Evolutionary conservation across 495 filamentous ascomycete genomes (phyloP), one percentile per base, ranked within the genome.

Genomic region (Aspergillus kassunensis): DNA sequence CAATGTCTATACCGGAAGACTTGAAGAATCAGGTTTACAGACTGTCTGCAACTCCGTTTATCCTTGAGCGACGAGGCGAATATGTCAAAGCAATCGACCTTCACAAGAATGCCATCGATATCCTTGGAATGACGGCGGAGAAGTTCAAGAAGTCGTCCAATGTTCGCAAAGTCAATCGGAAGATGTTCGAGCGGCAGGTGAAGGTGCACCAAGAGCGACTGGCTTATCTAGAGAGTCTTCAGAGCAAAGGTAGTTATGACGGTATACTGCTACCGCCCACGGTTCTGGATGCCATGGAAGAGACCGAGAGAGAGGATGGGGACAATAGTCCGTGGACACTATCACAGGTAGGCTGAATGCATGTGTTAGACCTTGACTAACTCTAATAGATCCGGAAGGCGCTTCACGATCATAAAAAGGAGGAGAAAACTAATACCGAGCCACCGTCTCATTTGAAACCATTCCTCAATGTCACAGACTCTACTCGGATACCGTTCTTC

Each of bases 81-180:
- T 71, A 67, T 24, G 49, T 61, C n/a, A 67, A 69, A 13, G 70
- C 71, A 4, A 69, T 71, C 30, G 16, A 20, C 19, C 25, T 66
- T n/a, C 44, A 60, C 36, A 59, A 49, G 20, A 49, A 49, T 13
- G 44, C 49, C 2, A 53, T 74, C 16, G 53, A 59, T 0, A 33
- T 60, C 16, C 34, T 60, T 3, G 49, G 39, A 2, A 24, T 41
- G 23, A 9, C 43, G 34, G 49, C 40, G 7, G 35, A 57, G 29
- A 57, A 15, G 16, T 52, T 51, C 44, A 60, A 57, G 39, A 60
- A 60, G 27, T 21, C 37, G 16, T 44, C 41, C 6, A 46, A 46
- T 7, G 45, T 51, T 20, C 57, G 20, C 49, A 56, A 57, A 35
- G 29, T 57, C 23, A 44, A 57, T 31, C 54, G 57, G 10, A 60